Percentiles rank a stretch among this genome's conserved stretches.
phyloP scores from a whole-genome alignment of 1,139 yeast genomes.

The Blastobotrys proliferans region DNA sequence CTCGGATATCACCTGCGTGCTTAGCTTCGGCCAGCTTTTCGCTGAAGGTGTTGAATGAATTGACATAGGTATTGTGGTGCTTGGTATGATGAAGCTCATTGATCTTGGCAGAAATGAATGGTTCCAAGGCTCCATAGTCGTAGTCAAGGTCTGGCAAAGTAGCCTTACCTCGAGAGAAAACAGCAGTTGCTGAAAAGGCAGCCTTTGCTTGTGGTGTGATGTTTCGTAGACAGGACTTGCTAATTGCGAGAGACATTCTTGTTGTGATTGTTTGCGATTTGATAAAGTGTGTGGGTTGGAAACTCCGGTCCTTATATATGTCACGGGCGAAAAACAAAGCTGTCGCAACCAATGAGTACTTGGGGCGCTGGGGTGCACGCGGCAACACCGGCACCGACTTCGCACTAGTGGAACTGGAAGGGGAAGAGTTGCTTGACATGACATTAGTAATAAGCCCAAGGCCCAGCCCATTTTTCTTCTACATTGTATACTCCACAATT shows the following conservation, averaged over 20 bases:
- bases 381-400: no score
- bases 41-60: conserved; percentile 76
- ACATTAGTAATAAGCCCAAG: no score
- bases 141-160: conserved; percentile 76
- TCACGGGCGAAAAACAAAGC: neutral
- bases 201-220: conserved; percentile 1
- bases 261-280: conserved; percentile 1
- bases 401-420: no score
- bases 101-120: conserved; percentile 82
- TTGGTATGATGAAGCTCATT: conserved; percentile 84
- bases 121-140: conserved; percentile 87
- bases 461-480: no score
- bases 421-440: no score
- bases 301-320: neutral
- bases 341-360: neutral
- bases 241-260: conserved; percentile 14
- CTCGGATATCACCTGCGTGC: conserved; percentile 59
- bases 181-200: conserved; percentile 2
- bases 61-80: conserved; percentile 94
- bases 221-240: conserved; percentile 9
- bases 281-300: neutral
- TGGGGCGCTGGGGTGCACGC: no score
- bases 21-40: conserved; percentile 76
- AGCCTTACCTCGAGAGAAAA: conserved; percentile 20
- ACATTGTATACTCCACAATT: no score